Conservation (phyloP, 2,329 filamentous ascomycete genomes). For the Exophiala mesophila region DNA sequence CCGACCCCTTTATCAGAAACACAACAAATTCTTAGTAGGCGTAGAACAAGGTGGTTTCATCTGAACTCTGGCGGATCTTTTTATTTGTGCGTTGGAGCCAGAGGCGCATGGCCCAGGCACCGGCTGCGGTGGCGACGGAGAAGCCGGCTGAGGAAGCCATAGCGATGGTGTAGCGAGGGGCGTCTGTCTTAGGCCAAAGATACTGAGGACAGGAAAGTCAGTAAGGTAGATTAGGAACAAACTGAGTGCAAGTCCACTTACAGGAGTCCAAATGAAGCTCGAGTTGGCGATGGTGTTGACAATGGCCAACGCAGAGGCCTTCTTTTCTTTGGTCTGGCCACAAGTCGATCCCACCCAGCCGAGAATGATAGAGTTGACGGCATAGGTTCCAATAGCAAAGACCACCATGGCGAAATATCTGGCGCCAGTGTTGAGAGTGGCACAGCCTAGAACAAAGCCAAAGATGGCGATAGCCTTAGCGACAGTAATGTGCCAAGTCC, state of each 20-base stretch:
- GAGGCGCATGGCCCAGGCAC: slow-evolving; percentile 10
- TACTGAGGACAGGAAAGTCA: slow-evolving; percentile 42
- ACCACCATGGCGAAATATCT: slow-evolving; percentile 32
- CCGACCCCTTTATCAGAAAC: too few species aligned
- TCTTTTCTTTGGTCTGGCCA: slow-evolving; percentile 41
- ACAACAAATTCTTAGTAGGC: slow-evolving; percentile 1
- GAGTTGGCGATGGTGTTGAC: slow-evolving; percentile 38
- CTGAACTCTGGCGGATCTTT: slow-evolving; percentile 4
- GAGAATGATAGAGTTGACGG: slow-evolving; percentile 39
- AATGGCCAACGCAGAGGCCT: slow-evolving; percentile 38
- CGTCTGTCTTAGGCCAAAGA: slow-evolving; percentile 53
- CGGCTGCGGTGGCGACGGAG: slow-evolving; percentile 4
- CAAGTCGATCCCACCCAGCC: slow-evolving; percentile 41
- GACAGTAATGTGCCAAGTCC: slow-evolving; percentile 30
- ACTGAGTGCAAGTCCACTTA: too few species aligned
- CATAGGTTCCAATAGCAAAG: slow-evolving; percentile 32
- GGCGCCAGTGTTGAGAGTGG: slow-evolving; percentile 29
- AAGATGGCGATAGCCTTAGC: slow-evolving; percentile 26
- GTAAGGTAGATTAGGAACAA: slow-evolving; percentile 35
- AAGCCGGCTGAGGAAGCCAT: slow-evolving; percentile 8
- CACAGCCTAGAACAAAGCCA: slow-evolving; percentile 30
- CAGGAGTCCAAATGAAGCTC: slow-evolving; percentile 26
- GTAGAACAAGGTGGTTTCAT: slow-evolving; percentile 4
- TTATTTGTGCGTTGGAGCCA: slow-evolving; percentile 5
- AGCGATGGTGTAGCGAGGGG: slow-evolving; percentile 32